A percentile compares a stretch with the other conserved stretches of the same genome.
phyloP scores from a whole-genome alignment of 108 stramenopile species.

The Nitzschia sp. region DNA sequence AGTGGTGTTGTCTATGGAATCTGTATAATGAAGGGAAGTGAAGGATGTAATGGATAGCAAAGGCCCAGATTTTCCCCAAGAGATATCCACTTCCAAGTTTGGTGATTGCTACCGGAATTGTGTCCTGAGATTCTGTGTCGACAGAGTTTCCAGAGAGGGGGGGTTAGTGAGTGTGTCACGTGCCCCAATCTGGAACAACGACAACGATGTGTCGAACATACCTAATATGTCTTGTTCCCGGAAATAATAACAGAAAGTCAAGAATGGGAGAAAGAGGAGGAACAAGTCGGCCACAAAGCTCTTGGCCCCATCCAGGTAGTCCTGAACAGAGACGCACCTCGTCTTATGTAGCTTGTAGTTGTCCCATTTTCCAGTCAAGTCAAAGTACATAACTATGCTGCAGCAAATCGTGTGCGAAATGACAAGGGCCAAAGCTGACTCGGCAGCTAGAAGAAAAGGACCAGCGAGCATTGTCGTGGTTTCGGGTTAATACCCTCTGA shows the following conservation, averaged over 20 bases:
- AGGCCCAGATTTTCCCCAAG: slow-evolving; percentile 37
- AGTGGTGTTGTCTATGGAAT: slow-evolving; percentile 35
- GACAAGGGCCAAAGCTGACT: slow-evolving; percentile 22
- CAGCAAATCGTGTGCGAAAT: slow-evolving; percentile 21
- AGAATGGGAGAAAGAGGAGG: slow-evolving; percentile 37
- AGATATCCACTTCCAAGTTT: slow-evolving; percentile 30
- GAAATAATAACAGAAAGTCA: slow-evolving; percentile 28
- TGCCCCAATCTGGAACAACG: no score
- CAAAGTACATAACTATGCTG: slow-evolving; percentile 23
- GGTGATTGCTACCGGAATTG: slow-evolving; percentile 2
- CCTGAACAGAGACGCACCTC: slow-evolving; percentile 7
- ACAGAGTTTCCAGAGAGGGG: neutral
- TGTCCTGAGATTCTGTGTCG: slow-evolving; percentile 16
- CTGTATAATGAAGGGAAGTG: slow-evolving; percentile 30
- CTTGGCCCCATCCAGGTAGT: slow-evolving; percentile 29
- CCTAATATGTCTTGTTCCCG: slow-evolving; percentile 12
- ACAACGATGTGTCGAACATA: no score
- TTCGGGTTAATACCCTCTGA: no score
- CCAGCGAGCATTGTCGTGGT: neutral
- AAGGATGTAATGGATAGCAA: slow-evolving; percentile 30
- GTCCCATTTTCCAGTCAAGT: slow-evolving; percentile 29
- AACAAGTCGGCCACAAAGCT: slow-evolving; percentile 28
- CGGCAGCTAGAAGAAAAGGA: slow-evolving; percentile 2
- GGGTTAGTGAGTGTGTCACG: no score
- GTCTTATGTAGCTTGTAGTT: slow-evolving; percentile 20